phyloP scores from a whole-genome alignment of 2,329 filamentous ascomycete genomes.

The Hymenoscyphus occultus region DNA sequence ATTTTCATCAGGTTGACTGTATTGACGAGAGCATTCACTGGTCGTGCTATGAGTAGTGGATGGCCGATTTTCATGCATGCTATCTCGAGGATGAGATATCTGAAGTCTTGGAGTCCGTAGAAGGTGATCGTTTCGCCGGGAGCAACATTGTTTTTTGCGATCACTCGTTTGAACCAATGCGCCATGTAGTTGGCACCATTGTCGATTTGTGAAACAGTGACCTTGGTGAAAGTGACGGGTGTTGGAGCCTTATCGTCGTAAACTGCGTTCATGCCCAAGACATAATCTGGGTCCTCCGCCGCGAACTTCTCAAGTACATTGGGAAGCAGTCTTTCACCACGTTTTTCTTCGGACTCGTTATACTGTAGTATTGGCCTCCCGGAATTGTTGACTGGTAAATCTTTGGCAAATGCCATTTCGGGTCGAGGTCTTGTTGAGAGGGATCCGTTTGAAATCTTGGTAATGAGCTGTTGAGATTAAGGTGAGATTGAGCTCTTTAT shows the following conservation, averaged over 20 bases:
- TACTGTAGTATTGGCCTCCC: neutral
- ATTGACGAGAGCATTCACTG: conserved; percentile 25
- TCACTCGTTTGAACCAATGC: conserved; percentile 21
- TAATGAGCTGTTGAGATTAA: neutral
- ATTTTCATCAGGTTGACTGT: conserved; percentile 19
- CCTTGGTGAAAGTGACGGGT: conserved; percentile 12
- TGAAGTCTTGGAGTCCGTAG: conserved; percentile 28
- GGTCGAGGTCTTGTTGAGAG: neutral
- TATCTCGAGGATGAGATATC: conserved; percentile 22
- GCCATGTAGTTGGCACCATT: conserved; percentile 26
- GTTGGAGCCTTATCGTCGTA: neutral
- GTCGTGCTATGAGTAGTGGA: conserved; percentile 22
- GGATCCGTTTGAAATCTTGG: neutral
- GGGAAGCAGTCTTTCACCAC: conserved; percentile 20
- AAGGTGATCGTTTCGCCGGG: conserved; percentile 19
- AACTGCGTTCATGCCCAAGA: conserved; percentile 21
- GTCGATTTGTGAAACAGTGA: conserved; percentile 22
- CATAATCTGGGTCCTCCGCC: conserved; percentile 12
- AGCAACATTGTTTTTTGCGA: neutral
- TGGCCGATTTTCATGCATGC: conserved; percentile 23
- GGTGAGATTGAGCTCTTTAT: neutral
- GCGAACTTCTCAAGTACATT: conserved; percentile 22
- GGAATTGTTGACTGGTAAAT: neutral
- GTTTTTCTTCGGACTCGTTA: neutral
- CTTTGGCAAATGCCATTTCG: neutral